Evolutionary conservation across 768 basidiomycete genomes (phyloP).

Genomic region (Naganishia antarctica): DNA sequence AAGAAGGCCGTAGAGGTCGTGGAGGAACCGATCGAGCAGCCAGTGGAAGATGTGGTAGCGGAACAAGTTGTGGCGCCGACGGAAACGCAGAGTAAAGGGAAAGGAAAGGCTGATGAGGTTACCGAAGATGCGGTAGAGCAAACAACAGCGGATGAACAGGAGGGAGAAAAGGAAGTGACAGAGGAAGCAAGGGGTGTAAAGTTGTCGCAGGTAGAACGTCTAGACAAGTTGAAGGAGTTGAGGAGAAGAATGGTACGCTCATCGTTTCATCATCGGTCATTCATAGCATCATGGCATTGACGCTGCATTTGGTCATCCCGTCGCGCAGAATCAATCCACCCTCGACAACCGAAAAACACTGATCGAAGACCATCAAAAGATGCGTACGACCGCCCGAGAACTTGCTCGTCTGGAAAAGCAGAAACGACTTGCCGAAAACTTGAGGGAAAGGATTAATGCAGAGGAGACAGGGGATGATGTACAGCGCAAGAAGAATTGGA

Average conservation of each 20-base stretch:
- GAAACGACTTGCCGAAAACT: constrained; percentile 77
- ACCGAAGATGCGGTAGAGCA: constrained; percentile 8
- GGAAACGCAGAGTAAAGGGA: constrained; percentile 25
- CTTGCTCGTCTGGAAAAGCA: constrained; percentile 79
- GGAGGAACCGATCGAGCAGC: constrained; percentile 24
- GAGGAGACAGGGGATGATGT: constrained; percentile 88
- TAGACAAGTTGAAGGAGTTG: constrained; percentile 69
- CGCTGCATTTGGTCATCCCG: too few relatives aligned
- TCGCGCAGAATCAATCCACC: constrained; percentile 71
- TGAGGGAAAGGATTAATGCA: constrained; percentile 79
- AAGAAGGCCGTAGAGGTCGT: constrained; percentile 6
- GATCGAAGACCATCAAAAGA: constrained; percentile 74
- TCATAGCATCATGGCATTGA: too few relatives aligned
- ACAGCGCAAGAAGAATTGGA: constrained; percentile 87
- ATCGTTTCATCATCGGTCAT: too few relatives aligned
- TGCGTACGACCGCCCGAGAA: constrained; percentile 72
- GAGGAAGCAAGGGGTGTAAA: constrained; percentile 34
- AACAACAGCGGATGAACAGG: constrained; percentile 25
- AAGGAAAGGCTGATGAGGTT: constrained; percentile 25
- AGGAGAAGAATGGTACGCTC: constrained; percentile 70
- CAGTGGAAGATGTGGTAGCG: not conserved
- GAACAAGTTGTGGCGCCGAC: constrained; percentile 4
- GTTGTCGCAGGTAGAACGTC: constrained; percentile 59
- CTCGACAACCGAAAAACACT: constrained; percentile 80
- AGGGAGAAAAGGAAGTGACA: constrained; percentile 22